Conservation (phyloP, 208 protist genomes). For the Herpetomonas tarakana region DNA sequence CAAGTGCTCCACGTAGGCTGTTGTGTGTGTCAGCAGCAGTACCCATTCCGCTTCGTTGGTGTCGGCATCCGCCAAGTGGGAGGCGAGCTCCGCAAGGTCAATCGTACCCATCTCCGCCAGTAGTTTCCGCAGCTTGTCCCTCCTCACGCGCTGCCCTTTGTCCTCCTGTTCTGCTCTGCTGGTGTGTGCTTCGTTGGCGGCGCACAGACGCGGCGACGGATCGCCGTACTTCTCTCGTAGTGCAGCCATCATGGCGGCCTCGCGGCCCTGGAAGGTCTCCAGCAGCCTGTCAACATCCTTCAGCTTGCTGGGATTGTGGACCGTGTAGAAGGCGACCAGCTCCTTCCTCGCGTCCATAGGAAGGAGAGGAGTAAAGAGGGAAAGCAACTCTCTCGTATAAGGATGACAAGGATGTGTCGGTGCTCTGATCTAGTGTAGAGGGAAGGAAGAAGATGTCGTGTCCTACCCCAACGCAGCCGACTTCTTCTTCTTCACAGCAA, state of each 20-base stretch:
- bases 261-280: slow-evolving; percentile 43
- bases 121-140: slow-evolving; percentile 26
- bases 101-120: slow-evolving; percentile 31
- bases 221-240: slow-evolving; percentile 35
- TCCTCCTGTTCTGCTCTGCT: neutral
- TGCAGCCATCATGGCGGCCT: slow-evolving; percentile 38
- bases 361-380: too few species aligned
- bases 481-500: too few species aligned
- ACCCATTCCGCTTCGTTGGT: neutral
- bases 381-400: too few species aligned
- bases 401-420: too few species aligned
- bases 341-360: slow-evolving; percentile 47
- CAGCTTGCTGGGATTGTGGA: slow-evolving; percentile 57
- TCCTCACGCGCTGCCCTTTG: neutral
- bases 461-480: too few species aligned
- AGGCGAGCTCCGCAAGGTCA: slow-evolving; percentile 18
- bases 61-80: slow-evolving; percentile 3
- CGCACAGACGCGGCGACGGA: neutral
- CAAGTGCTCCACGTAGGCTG: slow-evolving; percentile 44
- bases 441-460: too few species aligned
- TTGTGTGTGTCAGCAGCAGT: slow-evolving; percentile 25
- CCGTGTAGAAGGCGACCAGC: slow-evolving; percentile 40
- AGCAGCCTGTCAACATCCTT: slow-evolving; percentile 44
- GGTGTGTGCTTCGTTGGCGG: too few species aligned
- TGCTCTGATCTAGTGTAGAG: too few species aligned